These are phyloP conservation scores for Eucalyptus sp. DNA, from an alignment of 345 rosid species.

Conservation along the genomic window DNA sequence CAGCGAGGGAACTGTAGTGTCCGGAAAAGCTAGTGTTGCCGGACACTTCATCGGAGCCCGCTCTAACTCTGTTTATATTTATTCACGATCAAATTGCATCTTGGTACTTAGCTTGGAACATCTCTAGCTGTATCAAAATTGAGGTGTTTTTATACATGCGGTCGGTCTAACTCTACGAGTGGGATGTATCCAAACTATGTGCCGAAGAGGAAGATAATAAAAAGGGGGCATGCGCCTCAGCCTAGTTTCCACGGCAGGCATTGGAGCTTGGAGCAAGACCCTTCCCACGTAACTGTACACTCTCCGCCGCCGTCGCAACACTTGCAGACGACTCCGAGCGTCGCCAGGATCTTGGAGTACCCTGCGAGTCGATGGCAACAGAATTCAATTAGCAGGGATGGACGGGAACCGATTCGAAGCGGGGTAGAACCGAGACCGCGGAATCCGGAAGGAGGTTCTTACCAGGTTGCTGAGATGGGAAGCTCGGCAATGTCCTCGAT, in stretches of 20 bases:
- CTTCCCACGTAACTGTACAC: constrained; percentile 30
- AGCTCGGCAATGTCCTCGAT: constrained; percentile 22
- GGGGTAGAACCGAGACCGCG: neutral
- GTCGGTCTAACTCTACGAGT: neutral
- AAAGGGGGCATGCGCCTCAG: neutral
- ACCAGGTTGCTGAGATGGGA: constrained; percentile 10
- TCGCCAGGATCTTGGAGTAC: constrained; percentile 18
- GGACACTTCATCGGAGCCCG: neutral
- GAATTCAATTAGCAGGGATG: neutral
- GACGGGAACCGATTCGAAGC: neutral
- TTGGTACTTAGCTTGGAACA: neutral
- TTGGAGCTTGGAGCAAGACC: constrained; percentile 35
- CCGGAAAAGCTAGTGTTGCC: neutral
- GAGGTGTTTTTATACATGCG: neutral
- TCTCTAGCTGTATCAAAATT: neutral
- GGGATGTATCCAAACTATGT: neutral
- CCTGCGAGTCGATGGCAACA: neutral
- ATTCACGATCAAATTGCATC: neutral
- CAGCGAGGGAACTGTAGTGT: neutral
- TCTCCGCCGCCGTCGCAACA: constrained; percentile 36
- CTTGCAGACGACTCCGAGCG: constrained; percentile 51
- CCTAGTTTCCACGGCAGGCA: constrained; percentile 44
- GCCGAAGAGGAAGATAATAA: neutral
- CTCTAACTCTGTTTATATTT: neutral
- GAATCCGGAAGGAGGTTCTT: neutral